Conservation (phyloP, 2,329 filamentous ascomycete species). For the Fusarium denticulatum region DNA sequence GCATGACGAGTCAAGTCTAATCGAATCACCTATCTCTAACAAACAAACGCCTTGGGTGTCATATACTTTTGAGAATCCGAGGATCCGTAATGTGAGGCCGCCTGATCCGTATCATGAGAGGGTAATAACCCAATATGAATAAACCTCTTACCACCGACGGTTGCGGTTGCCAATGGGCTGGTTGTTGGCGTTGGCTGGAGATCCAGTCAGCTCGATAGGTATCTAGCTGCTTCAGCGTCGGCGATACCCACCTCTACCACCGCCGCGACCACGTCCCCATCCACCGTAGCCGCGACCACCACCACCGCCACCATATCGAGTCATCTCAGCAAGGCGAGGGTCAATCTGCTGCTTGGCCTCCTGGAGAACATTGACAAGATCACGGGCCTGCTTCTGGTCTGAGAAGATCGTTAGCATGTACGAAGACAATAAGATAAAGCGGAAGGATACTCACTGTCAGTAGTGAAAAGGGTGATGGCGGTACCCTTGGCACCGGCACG, state of each 20-base stretch:
- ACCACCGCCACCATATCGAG: conserved; percentile 83
- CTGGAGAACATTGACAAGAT: conserved; percentile 89
- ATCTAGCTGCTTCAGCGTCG: conserved; percentile 47
- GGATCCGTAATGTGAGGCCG: conserved; percentile 31
- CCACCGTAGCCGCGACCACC: conserved; percentile 78
- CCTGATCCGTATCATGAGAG: conserved; percentile 24
- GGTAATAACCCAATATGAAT: conserved; percentile 19
- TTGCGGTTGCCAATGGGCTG: conserved; percentile 60
- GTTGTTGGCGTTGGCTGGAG: conserved; percentile 60
- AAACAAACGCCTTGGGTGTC: conserved; percentile 45
- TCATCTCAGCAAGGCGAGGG: conserved; percentile 95
- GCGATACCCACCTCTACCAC: conserved; percentile 60
- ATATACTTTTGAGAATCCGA: conserved; percentile 40
- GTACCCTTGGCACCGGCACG: conserved; percentile 94
- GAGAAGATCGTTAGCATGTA: conserved; percentile 48
- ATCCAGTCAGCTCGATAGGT: conserved; percentile 50
- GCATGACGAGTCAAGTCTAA: conserved; percentile 42
- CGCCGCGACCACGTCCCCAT: conserved; percentile 72
- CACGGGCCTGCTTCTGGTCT: conserved; percentile 96
- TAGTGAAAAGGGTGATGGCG: conserved; percentile 98
- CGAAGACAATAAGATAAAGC: not conserved
- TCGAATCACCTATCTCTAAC: conserved; percentile 44
- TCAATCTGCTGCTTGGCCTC: conserved; percentile 99
- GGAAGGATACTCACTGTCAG: conserved; percentile 84
- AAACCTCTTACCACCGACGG: conserved; percentile 59